Percentiles rank a stretch among this genome's conserved stretches.
Conservation (phyloP, 1,284 basidiomycete species). For the Moesziomyces parantarcticus region DNA sequence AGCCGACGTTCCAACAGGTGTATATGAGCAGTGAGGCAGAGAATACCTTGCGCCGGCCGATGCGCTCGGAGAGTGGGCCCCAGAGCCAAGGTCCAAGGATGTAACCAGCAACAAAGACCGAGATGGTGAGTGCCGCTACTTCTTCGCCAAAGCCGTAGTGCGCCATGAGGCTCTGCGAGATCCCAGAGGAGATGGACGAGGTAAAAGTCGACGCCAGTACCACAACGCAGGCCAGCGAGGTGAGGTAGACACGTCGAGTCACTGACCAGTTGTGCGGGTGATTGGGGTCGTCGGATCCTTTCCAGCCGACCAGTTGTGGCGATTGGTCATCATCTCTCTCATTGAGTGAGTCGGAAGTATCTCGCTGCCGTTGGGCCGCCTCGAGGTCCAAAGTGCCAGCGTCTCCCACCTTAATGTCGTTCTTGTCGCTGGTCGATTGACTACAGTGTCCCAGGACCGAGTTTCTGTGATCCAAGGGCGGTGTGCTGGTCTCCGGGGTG, state of each 20-base stretch:
- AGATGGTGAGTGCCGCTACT: conserved; percentile 75
- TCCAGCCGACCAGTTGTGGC: conserved; percentile 47
- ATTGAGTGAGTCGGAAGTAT: no score
- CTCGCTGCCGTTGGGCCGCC: background rate
- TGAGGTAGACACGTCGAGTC: conserved; percentile 75
- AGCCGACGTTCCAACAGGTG: conserved; percentile 76
- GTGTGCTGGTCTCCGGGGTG: no score
- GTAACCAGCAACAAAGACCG: conserved; percentile 78
- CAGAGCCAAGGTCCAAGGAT: conserved; percentile 70
- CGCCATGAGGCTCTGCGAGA: conserved; percentile 73
- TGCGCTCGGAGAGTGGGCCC: conserved; percentile 75
- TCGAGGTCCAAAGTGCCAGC: background rate
- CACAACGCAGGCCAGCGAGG: conserved; percentile 73
- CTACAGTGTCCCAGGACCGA: no score
- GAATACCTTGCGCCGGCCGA: conserved; percentile 75
- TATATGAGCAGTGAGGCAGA: conserved; percentile 74
- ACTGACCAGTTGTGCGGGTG: conserved; percentile 78
- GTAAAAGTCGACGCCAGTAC: conserved; percentile 79
- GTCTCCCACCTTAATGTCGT: no score
- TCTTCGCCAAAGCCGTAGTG: conserved; percentile 74
- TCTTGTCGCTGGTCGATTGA: no score
- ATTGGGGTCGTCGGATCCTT: conserved; percentile 52
- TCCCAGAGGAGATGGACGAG: conserved; percentile 76
- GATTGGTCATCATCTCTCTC: background rate
- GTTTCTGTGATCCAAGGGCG: no score